These are phyloP conservation scores for Prunus mongolica DNA, from an alignment of 306 rosid genomes.

Conservation along the genomic window DNA sequence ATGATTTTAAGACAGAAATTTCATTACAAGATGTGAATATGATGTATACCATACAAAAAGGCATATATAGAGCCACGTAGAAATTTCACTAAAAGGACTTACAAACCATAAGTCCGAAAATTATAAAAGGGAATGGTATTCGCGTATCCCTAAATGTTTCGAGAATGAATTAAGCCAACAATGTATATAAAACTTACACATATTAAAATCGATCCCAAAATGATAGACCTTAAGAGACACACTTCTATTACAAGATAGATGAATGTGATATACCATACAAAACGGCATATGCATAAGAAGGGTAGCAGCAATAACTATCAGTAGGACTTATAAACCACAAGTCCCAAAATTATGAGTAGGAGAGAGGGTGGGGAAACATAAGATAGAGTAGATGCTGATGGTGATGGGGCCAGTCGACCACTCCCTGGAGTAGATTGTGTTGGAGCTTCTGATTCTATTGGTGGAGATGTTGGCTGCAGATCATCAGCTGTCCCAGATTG, in stretches of 20 bases:
- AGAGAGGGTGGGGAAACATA: slow-evolving; percentile 24
- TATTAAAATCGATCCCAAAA: background rate
- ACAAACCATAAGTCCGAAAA: slow-evolving; percentile 20
- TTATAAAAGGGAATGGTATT: background rate
- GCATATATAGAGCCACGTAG: background rate
- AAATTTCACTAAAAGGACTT: background rate
- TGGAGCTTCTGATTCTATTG: slow-evolving; percentile 30
- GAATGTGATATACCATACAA: background rate
- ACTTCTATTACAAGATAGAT: background rate
- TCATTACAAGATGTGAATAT: background rate
- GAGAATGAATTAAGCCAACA: background rate
- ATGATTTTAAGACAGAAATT: background rate
- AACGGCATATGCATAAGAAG: background rate
- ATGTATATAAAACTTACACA: background rate
- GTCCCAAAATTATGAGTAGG: slow-evolving; percentile 17
- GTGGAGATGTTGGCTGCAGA: slow-evolving; percentile 14
- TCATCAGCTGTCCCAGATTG: slow-evolving; percentile 18
- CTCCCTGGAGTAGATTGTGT: slow-evolving; percentile 19
- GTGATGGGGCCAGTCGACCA: slow-evolving; percentile 29
- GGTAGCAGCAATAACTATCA: background rate
- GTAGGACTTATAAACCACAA: slow-evolving; percentile 2
- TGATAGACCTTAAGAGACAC: background rate
- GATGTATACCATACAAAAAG: background rate
- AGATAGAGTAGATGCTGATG: slow-evolving; percentile 28
- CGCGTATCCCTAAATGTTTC: background rate